phyloP scores from a whole-genome alignment of 192 early-diverging fungal species.

The Coemansia sp. region DNA sequence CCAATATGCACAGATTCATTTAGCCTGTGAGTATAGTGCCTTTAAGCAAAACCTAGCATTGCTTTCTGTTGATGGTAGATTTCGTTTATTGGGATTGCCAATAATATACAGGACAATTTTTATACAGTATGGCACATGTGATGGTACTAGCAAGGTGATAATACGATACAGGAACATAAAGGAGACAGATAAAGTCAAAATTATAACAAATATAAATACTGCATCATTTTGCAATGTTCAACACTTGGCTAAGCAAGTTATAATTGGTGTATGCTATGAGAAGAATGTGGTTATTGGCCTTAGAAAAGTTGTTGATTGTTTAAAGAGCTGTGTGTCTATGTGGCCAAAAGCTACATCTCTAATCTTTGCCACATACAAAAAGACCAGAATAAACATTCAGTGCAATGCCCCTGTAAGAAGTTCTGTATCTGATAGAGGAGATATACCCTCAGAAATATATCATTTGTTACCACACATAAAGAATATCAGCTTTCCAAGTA shows the following conservation, averaged over 20 bases:
- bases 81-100: neutral
- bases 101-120: neutral
- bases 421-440: neutral
- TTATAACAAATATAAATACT: neutral
- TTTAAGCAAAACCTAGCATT: neutral
- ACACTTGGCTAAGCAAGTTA: neutral
- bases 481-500: neutral
- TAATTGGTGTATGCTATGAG: neutral
- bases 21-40: neutral
- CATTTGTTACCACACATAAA: neutral
- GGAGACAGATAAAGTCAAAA: neutral
- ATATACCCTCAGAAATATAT: neutral
- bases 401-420: neutral
- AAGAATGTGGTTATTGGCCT: neutral
- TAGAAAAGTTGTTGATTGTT: neutral
- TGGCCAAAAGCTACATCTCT: neutral
- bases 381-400: too few relatives aligned
- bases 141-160: neutral
- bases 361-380: neutral
- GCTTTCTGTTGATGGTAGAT: neutral
- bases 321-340: neutral
- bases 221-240: neutral
- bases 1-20: neutral
- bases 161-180: neutral
- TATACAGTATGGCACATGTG: neutral